Percentiles rank a stretch among this genome's conserved stretches.
These are phyloP conservation scores for Purshia tridentata DNA, from an alignment of 306 rosid species.

Conservation along the genomic window DNA sequence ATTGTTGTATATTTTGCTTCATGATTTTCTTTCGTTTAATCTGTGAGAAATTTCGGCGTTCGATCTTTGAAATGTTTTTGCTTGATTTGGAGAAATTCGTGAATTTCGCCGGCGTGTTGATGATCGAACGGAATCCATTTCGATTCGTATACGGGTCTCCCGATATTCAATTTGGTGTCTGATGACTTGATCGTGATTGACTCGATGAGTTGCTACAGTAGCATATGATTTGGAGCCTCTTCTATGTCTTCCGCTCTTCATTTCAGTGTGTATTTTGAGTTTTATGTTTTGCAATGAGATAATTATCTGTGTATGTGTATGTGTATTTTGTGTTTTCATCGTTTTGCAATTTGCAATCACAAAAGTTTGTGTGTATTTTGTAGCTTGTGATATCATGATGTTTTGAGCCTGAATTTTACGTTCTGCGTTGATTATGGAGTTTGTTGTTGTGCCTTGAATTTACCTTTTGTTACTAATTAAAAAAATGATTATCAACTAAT, in stretches of 20 bases:
- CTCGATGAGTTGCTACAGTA: not conserved
- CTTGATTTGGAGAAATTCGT: not conserved
- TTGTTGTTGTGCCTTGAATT: not conserved
- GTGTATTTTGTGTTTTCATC: not conserved
- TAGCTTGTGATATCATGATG: not conserved
- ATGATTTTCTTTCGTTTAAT: not conserved
- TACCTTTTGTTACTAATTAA: not conserved
- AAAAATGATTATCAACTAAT: not conserved
- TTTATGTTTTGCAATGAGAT: not conserved
- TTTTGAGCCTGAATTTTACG: not conserved
- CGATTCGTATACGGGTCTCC: not conserved
- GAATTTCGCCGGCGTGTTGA: not conserved
- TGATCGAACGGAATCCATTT: not conserved
- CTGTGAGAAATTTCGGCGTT: not conserved
- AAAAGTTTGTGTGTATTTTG: not conserved
- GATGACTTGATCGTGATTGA: not conserved
- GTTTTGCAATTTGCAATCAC: not conserved
- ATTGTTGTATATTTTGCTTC: too few species aligned
- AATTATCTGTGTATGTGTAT: not conserved
- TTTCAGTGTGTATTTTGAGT: not conserved
- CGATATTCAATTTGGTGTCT: too few species aligned
- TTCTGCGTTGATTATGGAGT: not conserved
- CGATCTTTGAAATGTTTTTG: not conserved
- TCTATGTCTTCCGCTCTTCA: not conserved
- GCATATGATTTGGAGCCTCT: not conserved